Evolutionary conservation across 768 basidiomycete species (phyloP).

Genomic region (Cyclocybe cylindracea): DNA sequence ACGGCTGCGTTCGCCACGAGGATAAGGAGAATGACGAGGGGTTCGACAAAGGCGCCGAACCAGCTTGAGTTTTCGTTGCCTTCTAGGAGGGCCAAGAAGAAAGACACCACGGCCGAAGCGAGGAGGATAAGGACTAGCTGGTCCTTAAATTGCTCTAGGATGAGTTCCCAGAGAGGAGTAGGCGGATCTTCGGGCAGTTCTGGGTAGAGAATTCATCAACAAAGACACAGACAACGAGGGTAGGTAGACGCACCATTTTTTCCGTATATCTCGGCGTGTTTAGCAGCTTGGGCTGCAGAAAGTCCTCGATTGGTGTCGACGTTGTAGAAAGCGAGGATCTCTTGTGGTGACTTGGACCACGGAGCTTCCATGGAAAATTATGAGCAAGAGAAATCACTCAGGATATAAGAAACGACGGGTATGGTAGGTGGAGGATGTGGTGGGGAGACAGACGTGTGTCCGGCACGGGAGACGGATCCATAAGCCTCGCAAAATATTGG

Average conservation of each 20-base stretch:
- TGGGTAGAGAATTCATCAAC: constrained; percentile 29
- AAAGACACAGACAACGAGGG: constrained; percentile 1
- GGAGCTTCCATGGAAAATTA: constrained; percentile 61
- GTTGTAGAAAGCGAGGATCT: constrained; percentile 71
- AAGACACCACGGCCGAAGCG: constrained; percentile 90
- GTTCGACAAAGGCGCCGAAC: constrained; percentile 92
- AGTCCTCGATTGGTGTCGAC: constrained; percentile 69
- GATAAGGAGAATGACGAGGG: constrained; percentile 92
- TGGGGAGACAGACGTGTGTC: no score
- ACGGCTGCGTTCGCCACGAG: constrained; percentile 97
- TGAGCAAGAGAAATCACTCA: constrained; percentile 15
- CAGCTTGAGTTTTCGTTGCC: constrained; percentile 64
- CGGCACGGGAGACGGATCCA: background rate
- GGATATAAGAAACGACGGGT: constrained; percentile 7
- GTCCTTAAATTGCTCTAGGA: constrained; percentile 99
- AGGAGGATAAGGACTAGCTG: constrained; percentile 97
- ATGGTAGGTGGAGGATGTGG: background rate
- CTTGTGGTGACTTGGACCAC: constrained; percentile 73
- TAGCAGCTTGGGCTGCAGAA: constrained; percentile 61
- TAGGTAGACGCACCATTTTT: constrained; percentile 65
- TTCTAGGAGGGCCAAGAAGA: constrained; percentile 89
- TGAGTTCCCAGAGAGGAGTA: constrained; percentile 90
- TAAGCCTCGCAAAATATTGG: constrained; percentile 20
- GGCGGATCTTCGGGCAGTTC: constrained; percentile 91
- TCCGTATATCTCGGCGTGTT: constrained; percentile 80